Evolutionary conservation across 139 green algal genomes (phyloP).

Genomic region (Gonium pectorale): DNA sequence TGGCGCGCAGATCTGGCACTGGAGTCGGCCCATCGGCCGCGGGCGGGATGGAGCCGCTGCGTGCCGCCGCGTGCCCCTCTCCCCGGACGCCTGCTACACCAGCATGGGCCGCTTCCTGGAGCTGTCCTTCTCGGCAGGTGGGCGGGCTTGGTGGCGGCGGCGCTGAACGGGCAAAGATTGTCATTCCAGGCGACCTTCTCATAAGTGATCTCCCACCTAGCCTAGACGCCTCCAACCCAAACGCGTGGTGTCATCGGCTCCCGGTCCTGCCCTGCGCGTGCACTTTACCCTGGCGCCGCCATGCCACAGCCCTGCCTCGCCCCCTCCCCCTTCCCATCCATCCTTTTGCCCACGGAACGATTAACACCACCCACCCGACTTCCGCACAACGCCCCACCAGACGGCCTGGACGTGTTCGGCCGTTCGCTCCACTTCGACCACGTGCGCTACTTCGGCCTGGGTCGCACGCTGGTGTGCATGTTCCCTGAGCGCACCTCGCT

Average conservation of each 20-base stretch:
- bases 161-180: too few relatives aligned
- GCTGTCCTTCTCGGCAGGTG: constrained; percentile 53
- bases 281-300: too few relatives aligned
- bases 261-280: too few relatives aligned
- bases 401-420: constrained; percentile 63
- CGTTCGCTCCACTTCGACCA: constrained; percentile 70
- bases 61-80: constrained; percentile 72
- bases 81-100: constrained; percentile 71
- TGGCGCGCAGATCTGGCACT: constrained; percentile 78
- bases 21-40: constrained; percentile 76
- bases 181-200: too few relatives aligned
- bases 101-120: constrained; percentile 83
- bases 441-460: constrained; percentile 87
- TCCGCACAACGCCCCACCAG: constrained; percentile 30
- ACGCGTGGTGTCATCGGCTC: too few relatives aligned
- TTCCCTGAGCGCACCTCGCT: constrained; percentile 72
- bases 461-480: constrained; percentile 79
- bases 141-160: too few relatives aligned
- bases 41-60: neutral
- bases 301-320: too few relatives aligned
- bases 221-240: too few relatives aligned
- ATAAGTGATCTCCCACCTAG: too few relatives aligned
- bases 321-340: too few relatives aligned
- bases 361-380: too few relatives aligned
- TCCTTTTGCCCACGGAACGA: too few relatives aligned